Percentiles rank a stretch among this genome's conserved stretches.
Conservation (phyloP, 2,329 filamentous ascomycete genomes). For the Plenodomus lindquistii region DNA sequence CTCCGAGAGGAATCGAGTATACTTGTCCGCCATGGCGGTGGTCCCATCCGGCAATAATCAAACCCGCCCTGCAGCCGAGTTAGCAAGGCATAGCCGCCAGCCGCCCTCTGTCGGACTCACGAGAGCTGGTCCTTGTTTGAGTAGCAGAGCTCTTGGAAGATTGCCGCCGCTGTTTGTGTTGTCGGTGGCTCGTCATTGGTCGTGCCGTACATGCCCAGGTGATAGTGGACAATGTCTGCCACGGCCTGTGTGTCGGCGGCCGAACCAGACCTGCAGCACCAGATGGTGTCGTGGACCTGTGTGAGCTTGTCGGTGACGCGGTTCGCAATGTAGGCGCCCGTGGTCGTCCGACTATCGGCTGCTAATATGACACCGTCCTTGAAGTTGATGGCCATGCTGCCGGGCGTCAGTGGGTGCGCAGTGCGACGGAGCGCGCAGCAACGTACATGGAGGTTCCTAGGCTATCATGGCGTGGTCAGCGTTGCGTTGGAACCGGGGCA, state of each 20-base stretch:
- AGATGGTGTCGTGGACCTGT: conserved; percentile 97
- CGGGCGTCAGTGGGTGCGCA: conserved; percentile 26
- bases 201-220: conserved; percentile 90
- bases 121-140: conserved; percentile 92
- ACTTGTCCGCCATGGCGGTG: conserved; percentile 93
- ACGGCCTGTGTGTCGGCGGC: conserved; percentile 98
- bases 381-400: conserved; percentile 98
- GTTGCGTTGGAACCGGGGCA: background rate
- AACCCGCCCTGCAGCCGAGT: conserved; percentile 70
- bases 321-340: conserved; percentile 97
- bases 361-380: conserved; percentile 97
- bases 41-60: conserved; percentile 99
- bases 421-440: conserved; percentile 12
- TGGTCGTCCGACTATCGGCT: conserved; percentile 96
- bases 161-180: conserved; percentile 89
- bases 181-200: conserved; percentile 87
- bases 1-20: conserved; percentile 94
- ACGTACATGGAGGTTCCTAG: conserved; percentile 95
- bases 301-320: conserved; percentile 99
- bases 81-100: conserved; percentile 11
- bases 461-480: conserved; percentile 54
- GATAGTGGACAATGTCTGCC: conserved; percentile 96
- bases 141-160: conserved; percentile 98
- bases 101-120: conserved; percentile 55
- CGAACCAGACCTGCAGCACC: conserved; percentile 98